phyloP scores from a whole-genome alignment of 2,329 filamentous ascomycete species.

The Cercospora zeae-maydis region DNA sequence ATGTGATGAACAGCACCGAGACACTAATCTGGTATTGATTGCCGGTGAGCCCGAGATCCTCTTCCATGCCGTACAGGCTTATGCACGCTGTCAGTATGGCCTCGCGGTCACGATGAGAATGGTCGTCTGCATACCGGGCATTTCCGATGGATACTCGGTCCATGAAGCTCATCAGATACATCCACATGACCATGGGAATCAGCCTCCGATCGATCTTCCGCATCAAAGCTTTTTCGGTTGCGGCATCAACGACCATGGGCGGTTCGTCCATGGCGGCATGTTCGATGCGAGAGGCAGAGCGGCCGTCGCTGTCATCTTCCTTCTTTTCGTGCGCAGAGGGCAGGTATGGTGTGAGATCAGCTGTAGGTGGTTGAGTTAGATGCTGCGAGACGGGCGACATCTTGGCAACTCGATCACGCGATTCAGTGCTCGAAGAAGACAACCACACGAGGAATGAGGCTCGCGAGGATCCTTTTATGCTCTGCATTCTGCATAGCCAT shows the following conservation, averaged over 20 bases:
- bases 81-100: background rate
- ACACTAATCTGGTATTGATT: slow-evolving; percentile 19
- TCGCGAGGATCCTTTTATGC: background rate
- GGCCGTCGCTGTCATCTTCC: background rate
- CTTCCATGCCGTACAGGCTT: slow-evolving; percentile 11
- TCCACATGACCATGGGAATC: slow-evolving; percentile 65
- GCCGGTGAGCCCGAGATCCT: slow-evolving; percentile 11
- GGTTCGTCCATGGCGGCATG: background rate
- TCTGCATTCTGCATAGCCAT: background rate
- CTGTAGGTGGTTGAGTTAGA: background rate
- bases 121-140: background rate
- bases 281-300: background rate
- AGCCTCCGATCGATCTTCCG: slow-evolving; percentile 67
- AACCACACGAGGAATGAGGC: background rate
- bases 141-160: slow-evolving; percentile 35
- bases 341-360: background rate
- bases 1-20: slow-evolving; percentile 23
- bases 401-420: background rate
- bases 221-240: slow-evolving; percentile 48
- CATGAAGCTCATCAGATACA: slow-evolving; percentile 75
- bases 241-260: background rate
- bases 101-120: background rate
- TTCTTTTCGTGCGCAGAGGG: background rate
- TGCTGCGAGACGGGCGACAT: background rate
- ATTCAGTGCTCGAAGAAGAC: background rate